Evolutionary conservation across 345 rosid species (phyloP).

Genomic region (Anacardium occidentale): DNA sequence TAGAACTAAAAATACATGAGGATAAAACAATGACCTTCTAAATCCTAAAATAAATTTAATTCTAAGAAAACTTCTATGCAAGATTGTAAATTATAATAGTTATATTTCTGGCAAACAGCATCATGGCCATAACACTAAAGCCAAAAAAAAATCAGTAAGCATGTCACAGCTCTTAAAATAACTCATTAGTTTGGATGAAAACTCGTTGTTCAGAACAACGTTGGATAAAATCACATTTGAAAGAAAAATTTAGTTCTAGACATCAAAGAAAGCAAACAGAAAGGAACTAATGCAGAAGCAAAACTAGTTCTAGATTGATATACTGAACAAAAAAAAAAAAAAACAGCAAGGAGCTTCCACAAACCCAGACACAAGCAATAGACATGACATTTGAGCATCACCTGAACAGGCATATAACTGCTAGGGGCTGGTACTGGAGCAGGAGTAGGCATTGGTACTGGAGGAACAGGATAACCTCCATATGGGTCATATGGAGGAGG

Average conservation of each 20-base stretch:
- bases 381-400: conserved; percentile 27
- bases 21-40: no score
- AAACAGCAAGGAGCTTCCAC: neutral
- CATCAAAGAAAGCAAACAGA: neutral
- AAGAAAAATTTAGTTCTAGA: neutral
- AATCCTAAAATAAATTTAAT: no score
- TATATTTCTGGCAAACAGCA: no score
- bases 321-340: no score
- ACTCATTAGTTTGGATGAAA: neutral
- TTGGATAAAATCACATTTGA: neutral
- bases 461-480: conserved; percentile 77
- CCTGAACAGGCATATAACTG: conserved; percentile 97
- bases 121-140: neutral
- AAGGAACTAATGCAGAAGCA: neutral
- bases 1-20: no score
- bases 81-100: no score
- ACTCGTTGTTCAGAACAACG: neutral
- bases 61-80: no score
- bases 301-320: neutral
- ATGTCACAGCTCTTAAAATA: neutral
- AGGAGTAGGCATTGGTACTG: conserved; percentile 78
- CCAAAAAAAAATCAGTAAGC: neutral
- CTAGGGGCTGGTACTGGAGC: conserved; percentile 82
- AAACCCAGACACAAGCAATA: neutral
- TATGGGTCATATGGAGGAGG: conserved; percentile 95